A percentile compares a stretch with the other conserved stretches of the same genome.
Evolutionary conservation across 495 filamentous ascomycete genomes (phyloP).

Genomic region (Neurospora cerealis): DNA sequence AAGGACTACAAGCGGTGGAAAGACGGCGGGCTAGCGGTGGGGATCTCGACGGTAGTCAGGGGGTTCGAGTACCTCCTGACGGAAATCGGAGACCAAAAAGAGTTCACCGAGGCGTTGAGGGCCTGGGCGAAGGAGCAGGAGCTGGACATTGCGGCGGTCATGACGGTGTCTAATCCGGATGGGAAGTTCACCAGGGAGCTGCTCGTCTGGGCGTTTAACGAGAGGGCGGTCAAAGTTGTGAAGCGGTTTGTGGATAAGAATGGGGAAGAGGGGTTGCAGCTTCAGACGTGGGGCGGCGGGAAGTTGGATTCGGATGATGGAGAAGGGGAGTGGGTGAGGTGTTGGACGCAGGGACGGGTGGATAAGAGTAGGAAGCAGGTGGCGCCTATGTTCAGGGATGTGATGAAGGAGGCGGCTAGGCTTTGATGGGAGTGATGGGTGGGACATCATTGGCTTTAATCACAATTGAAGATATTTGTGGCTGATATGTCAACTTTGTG

Average conservation of each 20-base stretch:
- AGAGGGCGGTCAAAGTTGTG: conserved; percentile 33
- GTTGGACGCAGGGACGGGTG: conserved; percentile 61
- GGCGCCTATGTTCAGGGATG: conserved; percentile 67
- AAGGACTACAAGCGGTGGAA: conserved; percentile 93
- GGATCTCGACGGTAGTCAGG: conserved; percentile 66
- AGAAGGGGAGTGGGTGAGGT: conserved; percentile 31
- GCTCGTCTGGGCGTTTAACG: conserved; percentile 52
- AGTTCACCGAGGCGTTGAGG: conserved; percentile 24
- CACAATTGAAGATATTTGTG: neutral
- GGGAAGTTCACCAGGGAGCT: conserved; percentile 63
- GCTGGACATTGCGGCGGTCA: conserved; percentile 60
- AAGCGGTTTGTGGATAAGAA: conserved; percentile 43
- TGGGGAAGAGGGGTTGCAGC: conserved; percentile 33
- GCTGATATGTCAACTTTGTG: neutral
- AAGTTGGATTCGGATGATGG: conserved; percentile 34
- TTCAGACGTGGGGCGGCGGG: conserved; percentile 45
- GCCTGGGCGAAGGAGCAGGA: conserved; percentile 46
- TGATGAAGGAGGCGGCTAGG: conserved; percentile 35
- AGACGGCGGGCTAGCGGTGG: conserved; percentile 50
- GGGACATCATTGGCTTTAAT: neutral
- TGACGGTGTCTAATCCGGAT: conserved; percentile 56
- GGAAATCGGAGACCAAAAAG: conserved; percentile 38
- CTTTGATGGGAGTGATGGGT: conserved; percentile 11
- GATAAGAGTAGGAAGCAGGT: conserved; percentile 80
- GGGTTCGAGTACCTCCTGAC: conserved; percentile 51